phyloP scores from a whole-genome alignment of 225 moss, liverwort and hornwort species.

The Pseudoscleropodium purum region DNA sequence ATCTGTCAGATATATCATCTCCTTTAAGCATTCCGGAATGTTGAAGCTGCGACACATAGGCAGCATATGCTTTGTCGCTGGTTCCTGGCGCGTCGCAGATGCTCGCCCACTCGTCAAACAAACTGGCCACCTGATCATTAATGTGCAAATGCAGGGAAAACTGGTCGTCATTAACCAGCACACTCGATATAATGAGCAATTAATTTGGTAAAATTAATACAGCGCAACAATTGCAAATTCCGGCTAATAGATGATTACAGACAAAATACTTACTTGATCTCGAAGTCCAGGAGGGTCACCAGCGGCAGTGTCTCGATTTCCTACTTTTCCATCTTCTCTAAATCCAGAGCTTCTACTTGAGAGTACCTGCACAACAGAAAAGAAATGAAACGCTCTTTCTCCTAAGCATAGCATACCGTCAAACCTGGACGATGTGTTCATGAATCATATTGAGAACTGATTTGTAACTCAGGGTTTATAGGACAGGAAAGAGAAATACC shows the following conservation, averaged over 20 bases:
- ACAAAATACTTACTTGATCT: conserved; percentile 47
- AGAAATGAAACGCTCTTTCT: not conserved
- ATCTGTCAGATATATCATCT: conserved; percentile 92
- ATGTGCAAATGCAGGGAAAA: not conserved
- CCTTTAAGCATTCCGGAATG: conserved; percentile 93
- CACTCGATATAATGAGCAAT: not conserved
- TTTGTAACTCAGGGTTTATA: not conserved
- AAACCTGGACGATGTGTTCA: not conserved
- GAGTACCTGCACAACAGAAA: conserved; percentile 36
- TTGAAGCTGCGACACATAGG: conserved; percentile 89
- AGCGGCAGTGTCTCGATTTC: conserved; percentile 66
- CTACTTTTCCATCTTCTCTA: conserved; percentile 67
- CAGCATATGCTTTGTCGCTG: conserved; percentile 84
- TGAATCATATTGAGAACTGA: not conserved
- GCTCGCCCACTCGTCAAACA: conserved; percentile 93
- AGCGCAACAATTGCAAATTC: not conserved
- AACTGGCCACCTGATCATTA: conserved; percentile 52
- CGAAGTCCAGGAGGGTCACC: conserved; percentile 82
- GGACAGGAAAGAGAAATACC: conserved; percentile 21
- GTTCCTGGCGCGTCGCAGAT: conserved; percentile 81
- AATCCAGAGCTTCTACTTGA: conserved; percentile 51
- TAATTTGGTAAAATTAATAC: not conserved
- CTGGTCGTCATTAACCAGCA: not conserved
- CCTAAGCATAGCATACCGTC: not conserved
- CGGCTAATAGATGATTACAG: not conserved